Evolutionary conservation across 192 early-diverging fungal species (phyloP).

Genomic region (Podila clonocystis): DNA sequence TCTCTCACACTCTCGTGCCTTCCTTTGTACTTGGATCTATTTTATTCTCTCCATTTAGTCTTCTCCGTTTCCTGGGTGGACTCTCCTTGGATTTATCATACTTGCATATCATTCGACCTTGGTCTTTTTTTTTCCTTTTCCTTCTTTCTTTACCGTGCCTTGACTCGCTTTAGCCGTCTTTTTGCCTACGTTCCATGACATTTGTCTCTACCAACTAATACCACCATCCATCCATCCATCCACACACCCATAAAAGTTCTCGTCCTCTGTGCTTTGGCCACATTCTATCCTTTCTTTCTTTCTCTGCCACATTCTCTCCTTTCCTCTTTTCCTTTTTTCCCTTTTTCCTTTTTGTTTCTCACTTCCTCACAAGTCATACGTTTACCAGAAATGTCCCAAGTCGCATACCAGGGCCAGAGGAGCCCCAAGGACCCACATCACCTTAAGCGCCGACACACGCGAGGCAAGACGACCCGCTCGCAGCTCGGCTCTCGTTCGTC

Average conservation of each 20-base stretch:
- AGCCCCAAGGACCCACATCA: slow-evolving; percentile 21
- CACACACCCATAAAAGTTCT: no score
- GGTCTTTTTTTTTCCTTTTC: neutral
- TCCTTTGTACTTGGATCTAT: neutral
- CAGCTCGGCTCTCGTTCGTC: slow-evolving; percentile 12
- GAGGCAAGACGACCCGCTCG: slow-evolving; percentile 18
- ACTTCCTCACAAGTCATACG: no score
- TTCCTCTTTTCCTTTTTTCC: neutral
- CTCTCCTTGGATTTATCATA: slow-evolving; percentile 7
- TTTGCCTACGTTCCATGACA: neutral
- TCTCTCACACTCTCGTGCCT: neutral
- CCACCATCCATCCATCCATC: no score
- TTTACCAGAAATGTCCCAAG: neutral
- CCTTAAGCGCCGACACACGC: slow-evolving; percentile 37
- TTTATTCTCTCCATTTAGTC: neutral
- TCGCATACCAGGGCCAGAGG: slow-evolving; percentile 4
- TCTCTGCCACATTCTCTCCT: neutral
- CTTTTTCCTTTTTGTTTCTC: neutral
- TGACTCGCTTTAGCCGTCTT: neutral
- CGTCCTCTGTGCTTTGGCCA: neutral
- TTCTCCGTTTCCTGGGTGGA: neutral
- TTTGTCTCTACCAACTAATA: no score
- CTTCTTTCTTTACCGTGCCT: neutral
- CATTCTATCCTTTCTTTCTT: slow-evolving; percentile 2
- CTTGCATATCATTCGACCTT: neutral